These are phyloP conservation scores for Salix viminalis DNA, from an alignment of 345 rosid genomes.

Conservation along the genomic window DNA sequence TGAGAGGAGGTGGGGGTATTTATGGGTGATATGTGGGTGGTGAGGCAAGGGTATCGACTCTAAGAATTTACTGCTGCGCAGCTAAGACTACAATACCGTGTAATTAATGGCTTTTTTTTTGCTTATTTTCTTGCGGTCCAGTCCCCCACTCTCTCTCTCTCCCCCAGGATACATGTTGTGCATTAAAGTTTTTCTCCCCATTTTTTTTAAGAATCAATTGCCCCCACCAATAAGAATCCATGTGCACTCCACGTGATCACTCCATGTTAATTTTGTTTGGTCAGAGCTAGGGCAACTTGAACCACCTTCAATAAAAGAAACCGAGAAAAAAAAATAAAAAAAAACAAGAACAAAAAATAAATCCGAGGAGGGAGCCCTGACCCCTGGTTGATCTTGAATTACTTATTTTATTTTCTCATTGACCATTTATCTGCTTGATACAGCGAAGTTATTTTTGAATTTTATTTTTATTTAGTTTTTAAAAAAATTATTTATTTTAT, in stretches of 20 bases:
- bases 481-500: no score
- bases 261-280: neutral
- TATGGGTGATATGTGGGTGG: slow-evolving; percentile 15
- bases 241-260: neutral
- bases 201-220: neutral
- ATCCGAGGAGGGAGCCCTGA: no score
- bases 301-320: no score
- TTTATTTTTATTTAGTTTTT: no score
- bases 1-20: slow-evolving; percentile 33
- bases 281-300: neutral
- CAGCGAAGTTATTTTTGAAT: no score
- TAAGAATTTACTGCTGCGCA: neutral
- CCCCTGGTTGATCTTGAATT: no score
- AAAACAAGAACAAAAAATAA: no score
- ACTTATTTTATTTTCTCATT: no score
- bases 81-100: neutral
- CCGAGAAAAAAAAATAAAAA: no score
- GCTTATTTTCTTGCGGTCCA: neutral
- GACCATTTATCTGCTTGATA: no score
- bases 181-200: neutral
- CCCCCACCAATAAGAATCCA: neutral
- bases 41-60: neutral
- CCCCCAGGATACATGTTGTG: neutral
- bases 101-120: neutral
- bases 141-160: neutral